Evolutionary conservation across 1,139 yeast species (phyloP), one percentile per base, ranked within the genome.

Genomic region (Sugiyamaella grinbergsii): DNA sequence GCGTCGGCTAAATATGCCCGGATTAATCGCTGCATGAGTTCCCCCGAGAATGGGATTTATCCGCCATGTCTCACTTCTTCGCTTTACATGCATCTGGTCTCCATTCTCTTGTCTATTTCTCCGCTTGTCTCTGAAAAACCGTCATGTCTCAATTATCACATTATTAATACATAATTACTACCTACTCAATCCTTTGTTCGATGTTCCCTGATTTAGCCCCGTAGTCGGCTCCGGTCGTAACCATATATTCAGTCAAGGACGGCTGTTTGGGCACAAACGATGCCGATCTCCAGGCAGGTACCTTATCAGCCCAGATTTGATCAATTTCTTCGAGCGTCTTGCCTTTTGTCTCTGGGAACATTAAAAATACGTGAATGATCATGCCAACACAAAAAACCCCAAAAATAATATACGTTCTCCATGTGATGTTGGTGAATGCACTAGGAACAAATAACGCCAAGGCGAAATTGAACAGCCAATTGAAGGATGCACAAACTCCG

Each of bases 401-500:
- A 73, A 85, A 86, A 38, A 85, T 83, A n/a, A 84, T 75, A 63
- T 78, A 78, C 0, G 77, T 82, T 69, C 23, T 80, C 82, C 54
- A 71, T 57, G 67, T 79, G 69, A 85, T 82, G 77, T 58, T 69
- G 62, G 59, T 74, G 73, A 71, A 82, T 70, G 74, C 82, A 68
- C 72, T 75, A 70, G 60, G 87, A 69, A 66, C 68, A 52, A 52
- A 85, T 88, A 66, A 79, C 82, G 64, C 93, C 88, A 69, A 81
- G 81, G 76, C 79, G 75, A 86, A 87, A 64, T 89, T 89, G 73
- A 84, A 82, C 46, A 84, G 58, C 95, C 95, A 87, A 72, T 87
- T 87, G 28, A 87, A 80, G 13, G 89, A 85, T 41, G 81, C 76
- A 51, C 90, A 65, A 39, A 80, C 68, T 34, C 85, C 78, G 69